Evolutionary conservation across 129 eudicot genomes (phyloP).

Genomic region (Tanacetum coccineum): DNA sequence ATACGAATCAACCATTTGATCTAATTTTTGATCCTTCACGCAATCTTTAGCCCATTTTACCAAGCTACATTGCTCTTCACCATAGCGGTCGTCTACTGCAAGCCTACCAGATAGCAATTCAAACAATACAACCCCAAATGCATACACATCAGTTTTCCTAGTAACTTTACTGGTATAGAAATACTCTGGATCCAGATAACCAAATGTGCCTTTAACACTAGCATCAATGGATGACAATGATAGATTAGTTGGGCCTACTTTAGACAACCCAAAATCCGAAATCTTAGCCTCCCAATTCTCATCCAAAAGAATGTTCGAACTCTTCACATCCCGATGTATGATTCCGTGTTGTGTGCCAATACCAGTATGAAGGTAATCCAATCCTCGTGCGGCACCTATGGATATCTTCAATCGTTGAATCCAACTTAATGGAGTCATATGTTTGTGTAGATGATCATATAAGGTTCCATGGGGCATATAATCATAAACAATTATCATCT

Average conservation of each 20-base stretch:
- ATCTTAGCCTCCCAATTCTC: constrained; percentile 5
- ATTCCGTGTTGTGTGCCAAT: constrained; percentile 3
- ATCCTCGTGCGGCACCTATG: constrained; percentile 16
- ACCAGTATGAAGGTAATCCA: constrained; percentile 15
- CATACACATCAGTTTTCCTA: constrained; percentile 12
- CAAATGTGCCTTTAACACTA: constrained; percentile 5
- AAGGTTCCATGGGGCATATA: constrained; percentile 15
- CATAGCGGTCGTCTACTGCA: constrained; percentile 1
- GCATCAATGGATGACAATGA: not conserved
- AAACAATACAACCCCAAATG: constrained; percentile 21
- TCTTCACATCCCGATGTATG: constrained; percentile 20
- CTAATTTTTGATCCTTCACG: not conserved
- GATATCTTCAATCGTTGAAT: constrained; percentile 14
- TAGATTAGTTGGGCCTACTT: not conserved
- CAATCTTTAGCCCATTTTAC: constrained; percentile 25
- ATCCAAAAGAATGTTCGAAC: constrained; percentile 15
- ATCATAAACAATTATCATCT: constrained; percentile 17
- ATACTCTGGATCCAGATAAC: constrained; percentile 22
- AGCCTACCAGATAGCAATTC: constrained; percentile 23
- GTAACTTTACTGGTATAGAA: not conserved
- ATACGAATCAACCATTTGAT: constrained; percentile 13
- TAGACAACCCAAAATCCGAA: constrained; percentile 19
- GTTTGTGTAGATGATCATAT: constrained; percentile 7
- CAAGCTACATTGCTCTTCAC: constrained; percentile 13
- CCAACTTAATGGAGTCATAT: constrained; percentile 7